These are phyloP conservation scores for button mushroom (Agaricus bisporus) DNA, from an alignment of 768 basidiomycete species.

Conservation along the genomic window DNA sequence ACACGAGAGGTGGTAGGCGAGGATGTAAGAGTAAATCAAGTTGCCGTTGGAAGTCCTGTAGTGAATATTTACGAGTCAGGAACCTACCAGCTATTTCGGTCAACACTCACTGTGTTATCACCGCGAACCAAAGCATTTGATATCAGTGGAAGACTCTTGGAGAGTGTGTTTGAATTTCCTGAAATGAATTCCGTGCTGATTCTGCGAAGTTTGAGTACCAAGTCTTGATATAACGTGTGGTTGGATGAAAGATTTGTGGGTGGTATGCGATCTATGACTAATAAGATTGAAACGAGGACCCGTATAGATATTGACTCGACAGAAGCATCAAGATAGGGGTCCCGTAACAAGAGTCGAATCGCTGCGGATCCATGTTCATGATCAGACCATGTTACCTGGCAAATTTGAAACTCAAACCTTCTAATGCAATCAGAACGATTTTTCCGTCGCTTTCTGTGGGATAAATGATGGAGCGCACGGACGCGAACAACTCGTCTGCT, in stretches of 20 bases:
- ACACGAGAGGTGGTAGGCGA: conserved; percentile 69
- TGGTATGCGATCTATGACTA: conserved; percentile 51
- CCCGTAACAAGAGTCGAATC: conserved; percentile 39
- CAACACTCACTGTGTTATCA: conserved; percentile 23
- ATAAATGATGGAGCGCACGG: conserved; percentile 40
- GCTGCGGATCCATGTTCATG: conserved; percentile 30
- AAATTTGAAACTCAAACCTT: conserved; percentile 38
- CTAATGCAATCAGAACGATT: conserved; percentile 45
- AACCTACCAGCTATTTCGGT: not conserved
- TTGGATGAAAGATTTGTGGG: conserved; percentile 51
- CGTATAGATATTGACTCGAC: conserved; percentile 56
- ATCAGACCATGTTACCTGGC: not conserved
- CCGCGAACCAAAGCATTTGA: conserved; percentile 31
- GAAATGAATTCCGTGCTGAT: conserved; percentile 43
- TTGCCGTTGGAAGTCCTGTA: conserved; percentile 23
- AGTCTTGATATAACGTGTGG: conserved; percentile 35
- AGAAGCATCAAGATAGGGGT: conserved; percentile 43
- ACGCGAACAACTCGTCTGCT: conserved; percentile 66
- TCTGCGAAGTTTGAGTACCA: conserved; percentile 41
- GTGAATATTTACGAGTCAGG: not conserved
- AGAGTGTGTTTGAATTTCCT: conserved; percentile 54
- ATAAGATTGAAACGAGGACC: conserved; percentile 48
- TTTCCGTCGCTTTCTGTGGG: conserved; percentile 44
- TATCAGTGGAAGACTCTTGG: conserved; percentile 54
- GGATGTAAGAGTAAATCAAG: conserved; percentile 72